phyloP scores from a whole-genome alignment of 305 asterid species.

The Withania somnifera region DNA sequence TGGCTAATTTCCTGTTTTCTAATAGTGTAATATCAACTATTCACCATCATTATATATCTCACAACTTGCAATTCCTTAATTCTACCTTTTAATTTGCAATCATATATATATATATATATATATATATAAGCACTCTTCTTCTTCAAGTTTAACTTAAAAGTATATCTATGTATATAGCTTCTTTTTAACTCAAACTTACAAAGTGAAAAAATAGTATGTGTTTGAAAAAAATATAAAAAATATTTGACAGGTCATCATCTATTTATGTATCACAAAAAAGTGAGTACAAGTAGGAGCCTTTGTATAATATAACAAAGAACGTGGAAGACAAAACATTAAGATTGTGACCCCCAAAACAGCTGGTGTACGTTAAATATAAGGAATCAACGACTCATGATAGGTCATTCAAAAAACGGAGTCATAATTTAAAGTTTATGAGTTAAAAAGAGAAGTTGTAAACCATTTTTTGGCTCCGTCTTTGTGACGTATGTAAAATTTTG shows the following conservation, averaged over 20 bases:
- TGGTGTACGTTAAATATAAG: not conserved
- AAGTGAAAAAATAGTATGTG: not conserved
- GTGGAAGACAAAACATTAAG: slow-evolving; percentile 1
- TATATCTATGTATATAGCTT: not conserved
- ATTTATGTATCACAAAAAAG: not conserved
- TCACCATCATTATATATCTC: not conserved
- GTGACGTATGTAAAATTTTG: not conserved
- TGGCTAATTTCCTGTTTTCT: too few relatives aligned
- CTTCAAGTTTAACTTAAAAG: not conserved
- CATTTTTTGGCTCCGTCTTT: not conserved
- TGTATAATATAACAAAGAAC: not conserved
- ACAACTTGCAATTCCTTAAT: not conserved
- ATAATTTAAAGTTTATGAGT: not conserved
- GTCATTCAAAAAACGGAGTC: not conserved
- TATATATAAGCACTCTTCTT: not conserved
- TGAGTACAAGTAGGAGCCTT: not conserved
- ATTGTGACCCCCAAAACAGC: slow-evolving; percentile 1
- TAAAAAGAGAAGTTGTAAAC: not conserved
- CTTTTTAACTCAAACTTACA: not conserved
- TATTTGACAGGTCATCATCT: not conserved
- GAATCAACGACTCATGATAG: not conserved
- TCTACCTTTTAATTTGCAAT: not conserved
- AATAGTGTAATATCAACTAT: not conserved
- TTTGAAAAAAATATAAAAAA: not conserved
- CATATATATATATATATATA: not conserved